These are phyloP conservation scores for Desmodesmus armatus DNA, from an alignment of 139 green algal genomes.

Conservation along the genomic window DNA sequence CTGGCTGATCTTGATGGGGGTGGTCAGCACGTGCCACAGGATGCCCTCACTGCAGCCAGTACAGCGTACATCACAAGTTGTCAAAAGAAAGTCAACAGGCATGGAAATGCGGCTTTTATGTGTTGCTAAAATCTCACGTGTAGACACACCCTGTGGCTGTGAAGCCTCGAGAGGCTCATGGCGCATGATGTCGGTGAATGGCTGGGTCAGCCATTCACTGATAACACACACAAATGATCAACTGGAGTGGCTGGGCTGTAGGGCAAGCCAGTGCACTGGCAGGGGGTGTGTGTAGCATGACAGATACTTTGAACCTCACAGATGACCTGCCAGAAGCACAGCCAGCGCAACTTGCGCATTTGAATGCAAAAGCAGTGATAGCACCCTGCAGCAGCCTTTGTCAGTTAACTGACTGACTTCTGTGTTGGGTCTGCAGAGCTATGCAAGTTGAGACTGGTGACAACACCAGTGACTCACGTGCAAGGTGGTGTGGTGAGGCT, in stretches of 20 bases:
- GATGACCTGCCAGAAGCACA: neutral
- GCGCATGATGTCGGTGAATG: no score
- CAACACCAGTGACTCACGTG: neutral
- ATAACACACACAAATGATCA: neutral
- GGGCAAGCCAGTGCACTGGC: neutral
- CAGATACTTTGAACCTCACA: neutral
- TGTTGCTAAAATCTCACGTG: neutral
- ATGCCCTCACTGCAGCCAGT: constrained; percentile 74
- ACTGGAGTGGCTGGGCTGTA: no score
- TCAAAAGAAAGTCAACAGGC: neutral
- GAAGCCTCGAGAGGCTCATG: neutral
- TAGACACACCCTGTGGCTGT: neutral
- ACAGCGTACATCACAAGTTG: neutral
- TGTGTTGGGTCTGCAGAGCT: neutral
- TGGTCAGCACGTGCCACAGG: constrained; percentile 64
- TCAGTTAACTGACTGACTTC: neutral
- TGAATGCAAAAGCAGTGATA: neutral
- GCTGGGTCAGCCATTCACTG: neutral
- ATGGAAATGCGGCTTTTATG: neutral
- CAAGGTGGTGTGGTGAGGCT: constrained; percentile 4
- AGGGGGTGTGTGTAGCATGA: neutral
- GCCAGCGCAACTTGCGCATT: neutral
- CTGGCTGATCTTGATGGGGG: constrained; percentile 34
- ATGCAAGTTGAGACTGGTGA: neutral
- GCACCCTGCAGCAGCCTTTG: neutral